Evolutionary conservation across 139 green algal genomes (phyloP).

Genomic region (Eudorina sp.): DNA sequence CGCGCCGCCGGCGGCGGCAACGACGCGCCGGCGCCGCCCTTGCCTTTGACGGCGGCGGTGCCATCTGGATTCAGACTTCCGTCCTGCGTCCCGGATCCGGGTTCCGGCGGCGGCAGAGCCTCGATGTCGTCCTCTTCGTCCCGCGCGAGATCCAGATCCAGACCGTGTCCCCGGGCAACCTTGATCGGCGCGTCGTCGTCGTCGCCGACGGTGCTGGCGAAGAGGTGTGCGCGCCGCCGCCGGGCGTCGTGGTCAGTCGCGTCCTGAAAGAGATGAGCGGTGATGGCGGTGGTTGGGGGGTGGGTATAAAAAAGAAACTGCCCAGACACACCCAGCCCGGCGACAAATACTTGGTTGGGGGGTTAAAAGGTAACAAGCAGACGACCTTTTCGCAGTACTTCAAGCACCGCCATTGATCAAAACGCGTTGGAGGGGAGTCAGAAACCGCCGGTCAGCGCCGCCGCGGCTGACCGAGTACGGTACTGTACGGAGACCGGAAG

Average conservation of each 20-base stretch:
- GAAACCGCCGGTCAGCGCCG: too few relatives aligned
- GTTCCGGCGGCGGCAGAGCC: not conserved
- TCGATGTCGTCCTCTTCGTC: conserved; percentile 13
- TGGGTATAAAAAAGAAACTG: too few relatives aligned
- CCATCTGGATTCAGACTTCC: too few relatives aligned
- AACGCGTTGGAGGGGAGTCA: too few relatives aligned
- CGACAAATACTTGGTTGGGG: too few relatives aligned
- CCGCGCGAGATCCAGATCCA: conserved; percentile 31
- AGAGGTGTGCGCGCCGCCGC: conserved; percentile 34
- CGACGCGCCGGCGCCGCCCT: not conserved
- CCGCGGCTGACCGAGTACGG: too few relatives aligned
- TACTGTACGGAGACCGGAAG: too few relatives aligned
- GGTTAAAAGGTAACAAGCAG: too few relatives aligned
- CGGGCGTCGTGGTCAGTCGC: conserved; percentile 25
- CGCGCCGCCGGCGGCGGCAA: not conserved
- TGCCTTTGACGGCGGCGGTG: not conserved
- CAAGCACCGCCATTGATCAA: too few relatives aligned
- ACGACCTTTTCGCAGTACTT: too few relatives aligned
- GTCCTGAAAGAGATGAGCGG: conserved; percentile 1
- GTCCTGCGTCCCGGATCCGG: not conserved
- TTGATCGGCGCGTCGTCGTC: conserved; percentile 42
- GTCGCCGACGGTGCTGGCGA: not conserved
- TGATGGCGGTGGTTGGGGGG: too few relatives aligned
- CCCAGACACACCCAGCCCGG: too few relatives aligned
- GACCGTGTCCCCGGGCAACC: not conserved